phyloP scores from a whole-genome alignment of 139 green algal genomes.

The Bryopsis sp. region DNA sequence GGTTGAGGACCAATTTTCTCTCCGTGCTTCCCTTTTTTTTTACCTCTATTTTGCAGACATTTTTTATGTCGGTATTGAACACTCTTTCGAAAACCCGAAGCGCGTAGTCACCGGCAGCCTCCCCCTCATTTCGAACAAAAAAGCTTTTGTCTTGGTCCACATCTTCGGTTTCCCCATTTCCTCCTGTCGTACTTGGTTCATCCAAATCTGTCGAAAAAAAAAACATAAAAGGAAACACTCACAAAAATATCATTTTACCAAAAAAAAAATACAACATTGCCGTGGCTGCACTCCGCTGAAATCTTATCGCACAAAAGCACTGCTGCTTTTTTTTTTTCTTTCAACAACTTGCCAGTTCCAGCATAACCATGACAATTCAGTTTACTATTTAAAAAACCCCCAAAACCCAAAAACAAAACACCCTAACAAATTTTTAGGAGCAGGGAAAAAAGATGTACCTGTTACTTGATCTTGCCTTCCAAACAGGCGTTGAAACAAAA shows the following conservation, averaged over 20 bases:
- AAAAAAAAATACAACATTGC: not conserved
- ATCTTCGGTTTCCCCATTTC: slow-evolving; percentile 18
- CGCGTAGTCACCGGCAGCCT: slow-evolving; percentile 50
- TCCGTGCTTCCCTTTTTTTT: not conserved
- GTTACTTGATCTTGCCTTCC: slow-evolving; percentile 49
- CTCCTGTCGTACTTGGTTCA: slow-evolving; percentile 17
- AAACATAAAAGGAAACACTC: not conserved
- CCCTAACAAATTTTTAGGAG: too few species aligned
- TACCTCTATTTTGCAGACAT: slow-evolving; percentile 11
- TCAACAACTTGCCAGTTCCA: too few species aligned
- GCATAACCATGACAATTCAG: too few species aligned
- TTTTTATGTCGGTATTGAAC: slow-evolving; percentile 60
- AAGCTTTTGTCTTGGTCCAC: slow-evolving; percentile 28
- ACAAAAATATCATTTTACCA: not conserved
- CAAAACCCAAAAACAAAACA: too few species aligned
- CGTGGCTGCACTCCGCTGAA: too few species aligned
- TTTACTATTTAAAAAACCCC: too few species aligned
- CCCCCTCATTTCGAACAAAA: slow-evolving; percentile 42
- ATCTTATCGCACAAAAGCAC: too few species aligned
- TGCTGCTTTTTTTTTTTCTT: too few species aligned
- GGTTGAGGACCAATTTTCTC: too few species aligned
- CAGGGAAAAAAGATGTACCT: slow-evolving; percentile 14
- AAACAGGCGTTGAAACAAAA: slow-evolving; percentile 91
- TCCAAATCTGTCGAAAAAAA: slow-evolving; percentile 25
- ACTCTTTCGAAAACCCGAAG: slow-evolving; percentile 57